A percentile compares a stretch with the other conserved stretches of the same genome.
Evolutionary conservation across 2,329 filamentous ascomycete species (phyloP).

Genomic region (Alternaria conjuncta): DNA sequence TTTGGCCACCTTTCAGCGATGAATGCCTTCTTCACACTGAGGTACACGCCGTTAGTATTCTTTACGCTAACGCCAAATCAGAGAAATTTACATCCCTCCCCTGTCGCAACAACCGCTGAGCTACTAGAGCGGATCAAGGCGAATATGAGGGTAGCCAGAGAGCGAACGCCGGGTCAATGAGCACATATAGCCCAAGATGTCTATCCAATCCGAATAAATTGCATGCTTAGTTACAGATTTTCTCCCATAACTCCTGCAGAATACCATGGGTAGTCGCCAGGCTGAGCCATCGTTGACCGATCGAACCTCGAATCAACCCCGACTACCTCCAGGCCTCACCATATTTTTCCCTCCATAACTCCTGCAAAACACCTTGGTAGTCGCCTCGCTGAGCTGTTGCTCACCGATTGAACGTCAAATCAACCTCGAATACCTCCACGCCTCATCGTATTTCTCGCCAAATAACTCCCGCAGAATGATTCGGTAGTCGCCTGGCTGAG

Average conservation of each 20-base stretch:
- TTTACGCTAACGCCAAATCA: constrained; percentile 39
- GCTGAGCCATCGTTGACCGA: neutral
- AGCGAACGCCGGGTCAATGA: constrained; percentile 14
- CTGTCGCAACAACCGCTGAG: constrained; percentile 66
- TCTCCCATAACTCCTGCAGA: neutral
- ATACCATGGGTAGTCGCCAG: neutral
- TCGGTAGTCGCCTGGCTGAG: neutral
- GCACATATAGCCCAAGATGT: neutral
- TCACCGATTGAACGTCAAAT: neutral
- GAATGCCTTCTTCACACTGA: neutral
- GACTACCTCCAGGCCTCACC: neutral
- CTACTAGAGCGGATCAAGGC: constrained; percentile 72
- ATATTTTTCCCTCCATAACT: neutral
- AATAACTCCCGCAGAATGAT: neutral
- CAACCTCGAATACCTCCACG: neutral
- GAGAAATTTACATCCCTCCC: constrained; percentile 68
- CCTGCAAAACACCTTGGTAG: neutral
- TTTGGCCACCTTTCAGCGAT: neutral
- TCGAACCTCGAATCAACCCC: neutral
- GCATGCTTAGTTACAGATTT: neutral
- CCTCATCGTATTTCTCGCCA: neutral
- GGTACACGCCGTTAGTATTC: neutral
- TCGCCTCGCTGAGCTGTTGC: neutral
- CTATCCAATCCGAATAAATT: neutral
- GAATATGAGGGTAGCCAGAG: constrained; percentile 61